phyloP scores from a whole-genome alignment of 306 rosid genomes.

The Dryas alaskensis region DNA sequence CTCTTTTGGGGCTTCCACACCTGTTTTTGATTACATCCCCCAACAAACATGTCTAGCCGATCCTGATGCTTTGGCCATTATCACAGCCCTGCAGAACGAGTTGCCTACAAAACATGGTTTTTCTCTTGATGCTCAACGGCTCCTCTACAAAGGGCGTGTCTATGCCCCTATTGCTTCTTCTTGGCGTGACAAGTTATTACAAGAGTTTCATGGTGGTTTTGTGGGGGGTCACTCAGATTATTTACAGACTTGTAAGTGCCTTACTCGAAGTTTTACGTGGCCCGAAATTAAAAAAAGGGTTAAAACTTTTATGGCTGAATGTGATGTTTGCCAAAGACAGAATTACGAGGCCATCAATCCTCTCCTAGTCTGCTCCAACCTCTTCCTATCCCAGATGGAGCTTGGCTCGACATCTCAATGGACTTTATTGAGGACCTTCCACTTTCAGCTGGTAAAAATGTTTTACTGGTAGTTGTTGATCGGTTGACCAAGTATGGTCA shows the following conservation, averaged over 20 bases:
- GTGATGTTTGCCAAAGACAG: not conserved
- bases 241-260: not conserved
- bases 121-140: rapidly evolving
- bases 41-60: rapidly evolving
- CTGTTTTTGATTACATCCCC: not conserved
- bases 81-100: rapidly evolving
- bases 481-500: no score
- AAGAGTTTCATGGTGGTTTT: not conserved
- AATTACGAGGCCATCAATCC: no score
- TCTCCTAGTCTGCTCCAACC: no score
- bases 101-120: not conserved
- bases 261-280: rapidly evolving
- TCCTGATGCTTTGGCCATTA: rapidly evolving
- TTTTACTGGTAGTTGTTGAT: no score
- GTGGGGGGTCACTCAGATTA: not conserved
- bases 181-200: rapidly evolving
- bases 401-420: no score
- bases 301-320: not conserved
- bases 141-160: not conserved
- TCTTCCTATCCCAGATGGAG: no score
- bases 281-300: rapidly evolving
- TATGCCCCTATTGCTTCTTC: rapidly evolving
- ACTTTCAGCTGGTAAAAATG: no score
- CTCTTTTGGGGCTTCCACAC: not conserved
- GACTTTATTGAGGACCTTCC: no score